Conservation (phyloP, 768 basidiomycete genomes). For the Leucocoprinus sp. region DNA sequence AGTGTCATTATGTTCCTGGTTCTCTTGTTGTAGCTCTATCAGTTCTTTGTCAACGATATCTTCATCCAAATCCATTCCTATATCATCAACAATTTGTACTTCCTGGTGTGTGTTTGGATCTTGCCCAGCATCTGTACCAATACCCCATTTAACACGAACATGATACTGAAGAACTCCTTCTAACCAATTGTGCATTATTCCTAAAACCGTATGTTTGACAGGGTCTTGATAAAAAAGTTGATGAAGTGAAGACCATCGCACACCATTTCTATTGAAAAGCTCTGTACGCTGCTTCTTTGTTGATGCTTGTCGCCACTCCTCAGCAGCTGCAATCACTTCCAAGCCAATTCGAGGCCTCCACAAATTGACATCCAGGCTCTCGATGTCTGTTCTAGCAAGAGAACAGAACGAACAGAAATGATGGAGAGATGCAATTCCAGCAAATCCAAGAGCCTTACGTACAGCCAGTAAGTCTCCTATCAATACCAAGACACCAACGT, state of each 20-base stretch:
- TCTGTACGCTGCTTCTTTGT: slow-evolving; percentile 13
- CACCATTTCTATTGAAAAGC: slow-evolving; percentile 13
- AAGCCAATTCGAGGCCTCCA: slow-evolving; percentile 11
- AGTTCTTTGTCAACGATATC: neutral
- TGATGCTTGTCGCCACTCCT: slow-evolving; percentile 11
- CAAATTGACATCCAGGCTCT: slow-evolving; percentile 1
- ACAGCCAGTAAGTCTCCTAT: slow-evolving; percentile 17
- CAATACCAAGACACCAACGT: slow-evolving; percentile 13
- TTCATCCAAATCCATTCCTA: neutral
- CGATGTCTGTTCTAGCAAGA: neutral
- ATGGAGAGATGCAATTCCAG: slow-evolving; percentile 13
- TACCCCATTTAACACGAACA: neutral
- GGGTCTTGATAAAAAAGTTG: slow-evolving; percentile 17
- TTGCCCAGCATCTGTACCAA: too few species aligned
- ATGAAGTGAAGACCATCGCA: slow-evolving; percentile 18
- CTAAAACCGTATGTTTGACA: slow-evolving; percentile 17
- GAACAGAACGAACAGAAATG: slow-evolving; percentile 18
- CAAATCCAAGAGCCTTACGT: slow-evolving; percentile 16
- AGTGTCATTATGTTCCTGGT: neutral
- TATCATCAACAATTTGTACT: too few species aligned
- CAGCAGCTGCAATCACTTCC: neutral
- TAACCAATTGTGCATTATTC: slow-evolving; percentile 21
- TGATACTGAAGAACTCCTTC: too few species aligned
- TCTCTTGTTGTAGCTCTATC: neutral
- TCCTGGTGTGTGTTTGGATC: too few species aligned